phyloP scores from a whole-genome alignment of 345 rosid genomes.

The Gossypium herbaceum region DNA sequence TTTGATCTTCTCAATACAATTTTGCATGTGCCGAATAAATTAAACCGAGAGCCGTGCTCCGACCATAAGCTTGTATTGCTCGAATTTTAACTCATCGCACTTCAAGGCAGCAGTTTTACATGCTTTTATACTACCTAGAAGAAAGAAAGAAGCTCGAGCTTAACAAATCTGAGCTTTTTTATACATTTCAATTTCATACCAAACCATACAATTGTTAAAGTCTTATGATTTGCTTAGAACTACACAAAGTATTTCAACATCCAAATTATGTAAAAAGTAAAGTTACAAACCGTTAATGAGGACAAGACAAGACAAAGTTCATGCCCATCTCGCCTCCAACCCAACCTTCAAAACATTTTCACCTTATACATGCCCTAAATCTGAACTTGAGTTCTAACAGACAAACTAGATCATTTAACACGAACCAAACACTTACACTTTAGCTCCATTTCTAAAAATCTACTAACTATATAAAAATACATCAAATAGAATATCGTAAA shows the following conservation, averaged over 20 bases:
- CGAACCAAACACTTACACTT: not conserved
- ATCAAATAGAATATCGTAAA: not conserved
- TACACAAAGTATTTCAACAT: not conserved
- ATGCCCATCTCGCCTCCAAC: too few species aligned
- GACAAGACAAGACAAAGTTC: not conserved
- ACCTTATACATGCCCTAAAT: not conserved
- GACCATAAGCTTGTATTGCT: conserved; percentile 48
- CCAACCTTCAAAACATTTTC: not conserved
- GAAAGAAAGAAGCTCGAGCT: not conserved
- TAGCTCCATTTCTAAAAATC: not conserved
- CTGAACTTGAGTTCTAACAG: not conserved
- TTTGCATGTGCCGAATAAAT: conserved; percentile 51
- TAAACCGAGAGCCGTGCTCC: conserved; percentile 45
- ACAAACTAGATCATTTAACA: not conserved
- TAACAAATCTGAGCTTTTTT: not conserved
- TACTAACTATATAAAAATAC: not conserved
- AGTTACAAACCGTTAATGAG: not conserved
- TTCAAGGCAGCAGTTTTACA: conserved; percentile 63
- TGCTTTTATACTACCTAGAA: conserved; percentile 54
- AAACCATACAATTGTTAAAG: not conserved
- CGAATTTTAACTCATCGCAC: conserved; percentile 73
- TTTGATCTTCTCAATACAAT: conserved; percentile 62
- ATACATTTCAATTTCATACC: not conserved
- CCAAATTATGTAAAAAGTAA: not conserved
- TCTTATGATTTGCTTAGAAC: not conserved